Base-by-base conservation (phyloP, 179 eudicot species). In the Drosera spatulata region DNA sequence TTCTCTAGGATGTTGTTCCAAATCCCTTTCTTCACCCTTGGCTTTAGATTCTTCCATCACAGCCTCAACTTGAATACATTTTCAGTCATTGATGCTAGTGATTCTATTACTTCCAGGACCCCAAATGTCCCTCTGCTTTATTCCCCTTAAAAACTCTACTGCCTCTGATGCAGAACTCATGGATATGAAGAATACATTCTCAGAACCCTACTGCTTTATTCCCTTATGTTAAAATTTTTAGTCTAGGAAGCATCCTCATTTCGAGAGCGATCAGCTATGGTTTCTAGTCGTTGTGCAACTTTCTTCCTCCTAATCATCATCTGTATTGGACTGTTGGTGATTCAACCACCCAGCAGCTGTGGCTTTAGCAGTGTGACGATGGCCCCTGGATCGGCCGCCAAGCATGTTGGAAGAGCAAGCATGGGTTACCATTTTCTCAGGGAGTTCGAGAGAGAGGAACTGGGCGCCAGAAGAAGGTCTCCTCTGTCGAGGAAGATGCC, bases 71-170 rank as follows among this genome's bases (percentile, higher is more conserved):
- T 80, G 78, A 69, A 67, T 22, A 71, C 70, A 76, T 65, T 39
- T 37, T 52, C 33, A 33, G 50, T 4, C 45, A 43, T 43, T 43
- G 45, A 7, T 43, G 45, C 45, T 43, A 43, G 8, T 43, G 45
- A 43, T 4, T 80, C 88, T 69, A 56, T 55, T 64, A 73, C 77
- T 58, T 77, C 77, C 68, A 4, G 14, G n/a, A 11, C 49, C 59
- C 43, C 60, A 43, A 45, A 55, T 56, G 83, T 83, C 80, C 67
- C 74, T 57, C 10, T 74, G 70, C 81, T 83, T 83, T 84, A 70
- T 77, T 64, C 67, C 85, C 73, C 84, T 77, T 75, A 71, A 61
- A 68, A 68, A 71, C 57, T 73, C 70, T 65, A 61, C 65, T 68
- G 61, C 66, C 65, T 42, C 45, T 43, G 45, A 43, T 43, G 8